These are phyloP conservation scores for Silene uniflora DNA, from an alignment of 148 eudicot genomes.

Conservation along the genomic window DNA sequence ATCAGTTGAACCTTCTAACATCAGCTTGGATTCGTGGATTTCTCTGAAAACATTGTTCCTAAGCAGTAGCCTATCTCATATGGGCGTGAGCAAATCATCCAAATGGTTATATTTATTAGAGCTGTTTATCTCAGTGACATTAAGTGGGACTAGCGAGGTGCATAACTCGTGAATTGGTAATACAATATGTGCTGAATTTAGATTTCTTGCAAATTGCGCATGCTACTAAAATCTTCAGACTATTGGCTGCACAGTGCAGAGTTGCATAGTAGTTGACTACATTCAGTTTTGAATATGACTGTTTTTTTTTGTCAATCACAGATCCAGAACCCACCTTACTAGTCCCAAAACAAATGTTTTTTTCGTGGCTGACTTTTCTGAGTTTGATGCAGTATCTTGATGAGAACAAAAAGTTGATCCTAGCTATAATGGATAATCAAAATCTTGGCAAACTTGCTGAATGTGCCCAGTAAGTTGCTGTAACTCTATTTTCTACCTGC, in stretches of 20 bases:
- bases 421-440: slow-evolving; percentile 94
- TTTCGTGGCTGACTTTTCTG: not conserved
- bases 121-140: no score
- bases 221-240: not conserved
- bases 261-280: not conserved
- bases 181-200: no score
- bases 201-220: not conserved
- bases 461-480: slow-evolving; percentile 86
- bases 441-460: slow-evolving; percentile 95
- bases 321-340: no score
- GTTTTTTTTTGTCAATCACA: not conserved
- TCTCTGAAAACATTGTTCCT: no score
- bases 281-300: not conserved
- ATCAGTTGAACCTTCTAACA: no score
- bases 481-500: not conserved
- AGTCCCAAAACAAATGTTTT: not conserved
- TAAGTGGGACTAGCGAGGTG: no score
- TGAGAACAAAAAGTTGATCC: slow-evolving; percentile 89
- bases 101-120: no score
- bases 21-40: no score
- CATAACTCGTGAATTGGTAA: no score
- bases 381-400: slow-evolving; percentile 74
- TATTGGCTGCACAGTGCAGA: no score
- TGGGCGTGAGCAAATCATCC: not conserved
- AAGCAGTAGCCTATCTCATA: not conserved